Evolutionary conservation across 495 filamentous ascomycete species (phyloP).

Genomic region (Tetracladium marchalianum): DNA sequence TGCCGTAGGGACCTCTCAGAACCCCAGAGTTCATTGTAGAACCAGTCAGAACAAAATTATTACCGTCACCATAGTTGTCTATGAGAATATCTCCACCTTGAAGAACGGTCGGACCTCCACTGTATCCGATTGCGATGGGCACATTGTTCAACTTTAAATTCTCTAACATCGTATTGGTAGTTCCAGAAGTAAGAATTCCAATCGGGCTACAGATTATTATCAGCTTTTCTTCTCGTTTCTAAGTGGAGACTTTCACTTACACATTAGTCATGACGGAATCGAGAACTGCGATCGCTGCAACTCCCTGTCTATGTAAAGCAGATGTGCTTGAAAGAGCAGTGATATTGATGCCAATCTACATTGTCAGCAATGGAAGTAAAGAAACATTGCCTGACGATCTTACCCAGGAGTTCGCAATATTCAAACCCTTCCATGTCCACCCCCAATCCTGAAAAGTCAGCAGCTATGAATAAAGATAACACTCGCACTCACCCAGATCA

Average conservation of each 20-base stretch:
- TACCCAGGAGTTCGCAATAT: slow-evolving; percentile 29
- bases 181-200: slow-evolving; percentile 14
- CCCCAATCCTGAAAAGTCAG: slow-evolving; percentile 26
- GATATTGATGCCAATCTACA: slow-evolving; percentile 25
- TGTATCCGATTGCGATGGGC: slow-evolving; percentile 41
- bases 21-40: slow-evolving; percentile 7
- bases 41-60: slow-evolving; percentile 12
- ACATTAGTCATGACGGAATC: slow-evolving; percentile 7
- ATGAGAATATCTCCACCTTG: slow-evolving; percentile 27
- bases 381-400: slow-evolving; percentile 24
- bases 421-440: slow-evolving; percentile 31
- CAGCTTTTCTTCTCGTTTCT: slow-evolving; percentile 34
- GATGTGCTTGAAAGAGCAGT: slow-evolving; percentile 32
- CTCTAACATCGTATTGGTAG: slow-evolving; percentile 27
- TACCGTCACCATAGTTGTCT: slow-evolving; percentile 17
- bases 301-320: slow-evolving; percentile 27
- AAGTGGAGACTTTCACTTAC: slow-evolving; percentile 20
- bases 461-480: too few species aligned
- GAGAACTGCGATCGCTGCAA: slow-evolving; percentile 46
- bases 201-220: slow-evolving; percentile 23
- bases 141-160: slow-evolving; percentile 48
- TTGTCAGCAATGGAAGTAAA: slow-evolving; percentile 28
- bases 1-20: slow-evolving; percentile 7
- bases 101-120: slow-evolving; percentile 23
- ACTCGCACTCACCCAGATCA: background rate